Conservation (phyloP, 306 rosid genomes). For the Argentina anserina region DNA sequence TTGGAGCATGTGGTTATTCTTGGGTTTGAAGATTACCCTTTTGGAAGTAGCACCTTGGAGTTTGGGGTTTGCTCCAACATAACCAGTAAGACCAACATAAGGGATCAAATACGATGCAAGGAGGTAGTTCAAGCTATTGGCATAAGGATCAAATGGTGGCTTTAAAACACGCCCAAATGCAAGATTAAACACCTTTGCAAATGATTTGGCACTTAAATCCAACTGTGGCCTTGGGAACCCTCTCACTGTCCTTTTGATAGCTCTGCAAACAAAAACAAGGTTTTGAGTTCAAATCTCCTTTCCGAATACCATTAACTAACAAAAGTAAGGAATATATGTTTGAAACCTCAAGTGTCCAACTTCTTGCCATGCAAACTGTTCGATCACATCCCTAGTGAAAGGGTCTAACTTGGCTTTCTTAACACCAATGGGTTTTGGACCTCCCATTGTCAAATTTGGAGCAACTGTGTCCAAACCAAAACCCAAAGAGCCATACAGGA, state of each 20-base stretch:
- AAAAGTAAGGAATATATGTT: background rate
- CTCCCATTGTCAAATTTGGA: constrained; percentile 45
- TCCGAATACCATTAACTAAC: background rate
- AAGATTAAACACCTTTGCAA: constrained; percentile 43
- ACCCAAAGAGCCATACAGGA: constrained; percentile 51
- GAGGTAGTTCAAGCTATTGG: constrained; percentile 48
- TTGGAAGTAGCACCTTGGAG: constrained; percentile 37
- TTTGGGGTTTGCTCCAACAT: constrained; percentile 62
- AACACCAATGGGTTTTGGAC: constrained; percentile 61
- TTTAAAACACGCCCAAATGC: constrained; percentile 43
- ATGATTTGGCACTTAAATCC: constrained; percentile 46
- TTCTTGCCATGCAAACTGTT: constrained; percentile 63
- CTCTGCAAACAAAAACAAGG: constrained; percentile 33
- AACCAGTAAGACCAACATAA: constrained; percentile 86
- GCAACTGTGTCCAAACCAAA: constrained; percentile 50
- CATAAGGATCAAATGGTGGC: constrained; percentile 78
- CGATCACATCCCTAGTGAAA: constrained; percentile 34
- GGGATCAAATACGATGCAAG: constrained; percentile 71
- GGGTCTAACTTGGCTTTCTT: constrained; percentile 33
- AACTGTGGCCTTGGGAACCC: constrained; percentile 82
- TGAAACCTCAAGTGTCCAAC: constrained; percentile 66
- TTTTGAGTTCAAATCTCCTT: background rate
- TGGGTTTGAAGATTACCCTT: constrained; percentile 32
- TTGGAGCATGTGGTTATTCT: background rate
- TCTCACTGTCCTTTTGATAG: constrained; percentile 44